Base-by-base conservation (phyloP, 345 rosid species). In the Camelina sativa region DNA sequence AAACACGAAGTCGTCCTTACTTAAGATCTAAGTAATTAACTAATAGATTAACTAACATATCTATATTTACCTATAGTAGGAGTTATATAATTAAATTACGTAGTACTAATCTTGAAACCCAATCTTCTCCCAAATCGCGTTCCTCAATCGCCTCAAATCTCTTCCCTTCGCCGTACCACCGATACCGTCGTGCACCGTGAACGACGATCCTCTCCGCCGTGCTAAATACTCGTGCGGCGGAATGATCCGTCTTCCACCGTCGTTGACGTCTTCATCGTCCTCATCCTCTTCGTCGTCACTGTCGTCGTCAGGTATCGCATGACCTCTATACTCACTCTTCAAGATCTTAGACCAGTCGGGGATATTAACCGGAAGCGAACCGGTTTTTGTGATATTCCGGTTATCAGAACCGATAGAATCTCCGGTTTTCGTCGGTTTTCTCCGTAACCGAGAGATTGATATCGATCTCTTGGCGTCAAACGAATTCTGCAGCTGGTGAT, bases 301-400 rank as follows among this genome's bases (percentile, higher is more conserved):
- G 10, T 80, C 85, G 7, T 78, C 76, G 2, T 79, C 79, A 2
- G 73, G 77, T 56, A 69, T 52, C 3, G 65, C 78, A 13, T 81
- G 85, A 34, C 77, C 74, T 25, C 61, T 69, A 53, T 84, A 72
- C 40, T 80, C 86, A 12, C 79, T 81, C 63, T 79, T 86, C 4
- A 89, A 77, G 65, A 91, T 89, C 87, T 85, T 79, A 7, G 97
- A 89, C 97, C 97, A 91, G 46, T 91, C 97, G 1, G 95, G 97
- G 11, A 89, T 67, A 73, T 80, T 91, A 68, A 91, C 84, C 43
- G 97, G 95, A 35, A 91, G 59, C 1, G 94, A 91, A 44, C 88
- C 83, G 25, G 86, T n/a, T 3, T 76, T 60, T 64, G 50, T 55
- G 0, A 69, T 32, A 1, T 32, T 60, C 43, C 54, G 59, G 47